Percentiles rank a stretch among this genome's conserved stretches.
These are phyloP conservation scores for Crithidia brevicula DNA, from an alignment of 208 protist species.

Conservation along the genomic window DNA sequence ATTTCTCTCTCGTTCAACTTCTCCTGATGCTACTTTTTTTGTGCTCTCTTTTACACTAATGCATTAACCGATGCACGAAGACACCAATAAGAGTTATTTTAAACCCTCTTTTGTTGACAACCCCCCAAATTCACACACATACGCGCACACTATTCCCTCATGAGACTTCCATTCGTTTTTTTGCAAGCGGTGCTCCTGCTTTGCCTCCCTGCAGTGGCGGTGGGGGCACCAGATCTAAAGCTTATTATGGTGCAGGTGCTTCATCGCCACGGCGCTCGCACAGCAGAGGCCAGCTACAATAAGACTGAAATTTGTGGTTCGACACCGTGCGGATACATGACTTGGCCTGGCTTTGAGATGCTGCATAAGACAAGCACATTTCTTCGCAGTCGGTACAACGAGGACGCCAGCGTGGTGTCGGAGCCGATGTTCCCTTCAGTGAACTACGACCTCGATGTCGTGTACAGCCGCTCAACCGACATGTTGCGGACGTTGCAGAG, in stretches of 20 bases:
- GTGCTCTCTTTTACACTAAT: no score
- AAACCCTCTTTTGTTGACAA: no score
- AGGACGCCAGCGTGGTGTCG: constrained; percentile 19
- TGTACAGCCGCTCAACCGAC: constrained; percentile 56
- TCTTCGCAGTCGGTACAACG: constrained; percentile 50
- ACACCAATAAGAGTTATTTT: no score
- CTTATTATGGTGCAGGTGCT: constrained; percentile 43
- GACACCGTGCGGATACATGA: constrained; percentile 53
- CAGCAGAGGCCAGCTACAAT: constrained; percentile 29
- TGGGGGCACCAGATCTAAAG: constrained; percentile 15
- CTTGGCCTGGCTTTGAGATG: constrained; percentile 32
- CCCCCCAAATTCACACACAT: no score
- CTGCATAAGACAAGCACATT: constrained; percentile 38
- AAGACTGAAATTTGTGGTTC: constrained; percentile 38
- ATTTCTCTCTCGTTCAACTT: no score
- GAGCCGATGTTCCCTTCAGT: constrained; percentile 36
- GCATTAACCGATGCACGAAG: no score
- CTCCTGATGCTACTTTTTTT: no score
- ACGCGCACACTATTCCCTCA: no score
- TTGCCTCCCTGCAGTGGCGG: neutral
- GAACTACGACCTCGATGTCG: constrained; percentile 43
- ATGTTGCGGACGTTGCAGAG: constrained; percentile 55
- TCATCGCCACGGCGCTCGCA: constrained; percentile 58
- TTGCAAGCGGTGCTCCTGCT: constrained; percentile 3
- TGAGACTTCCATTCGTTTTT: neutral